Evolutionary conservation across 2,329 filamentous ascomycete species (phyloP).

Genomic region (Phaeomoniella chlamydospora): DNA sequence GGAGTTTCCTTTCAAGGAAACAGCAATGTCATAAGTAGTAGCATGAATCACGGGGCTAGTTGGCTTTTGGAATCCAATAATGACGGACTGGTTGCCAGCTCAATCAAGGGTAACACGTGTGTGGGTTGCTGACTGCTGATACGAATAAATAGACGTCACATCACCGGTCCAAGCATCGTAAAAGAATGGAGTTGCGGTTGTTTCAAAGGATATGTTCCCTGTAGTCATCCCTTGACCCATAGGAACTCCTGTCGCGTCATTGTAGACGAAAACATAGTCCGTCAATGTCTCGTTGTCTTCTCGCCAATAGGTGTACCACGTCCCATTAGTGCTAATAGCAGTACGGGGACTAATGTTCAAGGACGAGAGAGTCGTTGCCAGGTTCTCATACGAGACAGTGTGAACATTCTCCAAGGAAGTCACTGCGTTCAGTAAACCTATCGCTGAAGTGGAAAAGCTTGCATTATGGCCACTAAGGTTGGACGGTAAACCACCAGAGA

Average conservation of each 20-base stretch:
- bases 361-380: constrained; percentile 16
- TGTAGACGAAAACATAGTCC: constrained; percentile 27
- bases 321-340: constrained; percentile 12
- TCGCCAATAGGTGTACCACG: constrained; percentile 23
- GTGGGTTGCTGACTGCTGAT: constrained; percentile 12
- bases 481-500: constrained; percentile 20
- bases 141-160: constrained; percentile 16
- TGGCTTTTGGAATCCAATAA: constrained; percentile 20
- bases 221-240: constrained; percentile 8
- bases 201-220: constrained; percentile 16
- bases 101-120: constrained; percentile 21
- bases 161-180: constrained; percentile 30
- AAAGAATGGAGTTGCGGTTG: constrained; percentile 18
- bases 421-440: constrained; percentile 6
- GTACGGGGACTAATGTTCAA: constrained; percentile 19
- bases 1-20: neutral
- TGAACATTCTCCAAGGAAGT: constrained; percentile 19
- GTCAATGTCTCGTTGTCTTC: constrained; percentile 11
- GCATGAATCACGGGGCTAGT: neutral
- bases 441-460: too few relatives aligned
- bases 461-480: constrained; percentile 9
- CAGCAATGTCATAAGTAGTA: neutral
- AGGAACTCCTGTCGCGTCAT: constrained; percentile 14
- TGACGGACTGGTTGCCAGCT: constrained; percentile 23
- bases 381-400: constrained; percentile 13